Evolutionary conservation across 208 protist species (phyloP), one percentile per base, ranked within the genome.

Genomic region (Endotrypanum monterogeii): DNA sequence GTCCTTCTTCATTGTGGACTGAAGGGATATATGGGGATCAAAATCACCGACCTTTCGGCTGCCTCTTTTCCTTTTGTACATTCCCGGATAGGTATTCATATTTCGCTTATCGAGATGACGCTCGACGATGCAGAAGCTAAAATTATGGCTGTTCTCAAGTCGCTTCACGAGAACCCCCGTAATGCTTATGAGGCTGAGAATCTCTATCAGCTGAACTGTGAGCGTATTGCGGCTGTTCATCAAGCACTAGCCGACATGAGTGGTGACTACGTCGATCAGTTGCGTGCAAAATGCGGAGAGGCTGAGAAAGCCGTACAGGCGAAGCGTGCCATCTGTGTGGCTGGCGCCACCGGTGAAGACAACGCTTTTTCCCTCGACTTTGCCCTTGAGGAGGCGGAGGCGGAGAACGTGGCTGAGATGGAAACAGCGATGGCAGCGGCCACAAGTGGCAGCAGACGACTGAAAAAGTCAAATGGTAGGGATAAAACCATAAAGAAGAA

Each of bases 111-210:
- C 5, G 44, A 48, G 44, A 89, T 86, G 75, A 73, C 55, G 28
- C 39, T 93, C 28, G 76, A 65, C 35, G 84, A 87, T 20, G 71
- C 83, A 16, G 84, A 91, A 61, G 44, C 79, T 0, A 61, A 83
- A 9, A 28, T 93, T 2, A 74, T 62, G n/a, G 72, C 35, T 4
- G 86, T 89, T 25, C 71, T 85, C 57, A 79, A 81, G 44, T 88
- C 87, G 1, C 73, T 96, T n/a, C 61, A 67, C 11, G 71, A 74
- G 51, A 78, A 69, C 14, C 83, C 89, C 14, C 86, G 92, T 28
- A 94, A 88, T 37, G 60, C 74, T 12, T 96, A 96, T 70, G 88
- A 96, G 65, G 85, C 76, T 9, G 70, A 90, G 25, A 82, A 84
- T 55, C 76, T 79, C 3, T 80, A 81, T 61, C 76, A 41, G 23